Percentiles rank a stretch among this genome's conserved stretches.
phyloP scores from a whole-genome alignment of 768 basidiomycete genomes.

The Leccinum disarticulatum region DNA sequence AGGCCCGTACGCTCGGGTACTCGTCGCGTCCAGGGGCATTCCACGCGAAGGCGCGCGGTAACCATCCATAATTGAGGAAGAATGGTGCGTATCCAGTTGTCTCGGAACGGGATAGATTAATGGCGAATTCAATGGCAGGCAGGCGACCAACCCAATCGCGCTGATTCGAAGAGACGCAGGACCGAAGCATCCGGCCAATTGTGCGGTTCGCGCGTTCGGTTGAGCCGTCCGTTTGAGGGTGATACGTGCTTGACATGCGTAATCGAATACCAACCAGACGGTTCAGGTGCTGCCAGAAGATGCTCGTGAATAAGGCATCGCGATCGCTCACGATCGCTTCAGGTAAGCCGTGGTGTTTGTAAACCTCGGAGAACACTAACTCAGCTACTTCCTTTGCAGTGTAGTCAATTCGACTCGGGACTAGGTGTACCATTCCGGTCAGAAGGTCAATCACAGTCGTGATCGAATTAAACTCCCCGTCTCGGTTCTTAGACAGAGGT shows the following conservation, averaged over 20 bases:
- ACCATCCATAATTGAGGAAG: slow-evolving; percentile 8
- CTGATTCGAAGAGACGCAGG: not conserved
- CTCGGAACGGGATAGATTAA: slow-evolving; percentile 17
- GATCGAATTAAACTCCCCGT: not conserved
- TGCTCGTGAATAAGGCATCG: not conserved
- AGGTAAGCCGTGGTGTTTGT: not conserved
- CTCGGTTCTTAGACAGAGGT: not conserved
- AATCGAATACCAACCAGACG: not conserved
- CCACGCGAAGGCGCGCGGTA: slow-evolving; percentile 22
- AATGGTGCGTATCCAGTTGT: slow-evolving; percentile 23
- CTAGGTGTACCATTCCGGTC: not conserved
- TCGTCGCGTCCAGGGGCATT: slow-evolving; percentile 5
- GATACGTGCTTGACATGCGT: slow-evolving; percentile 29
- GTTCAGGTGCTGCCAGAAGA: not conserved
- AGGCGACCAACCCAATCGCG: slow-evolving; percentile 2
- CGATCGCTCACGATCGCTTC: not conserved
- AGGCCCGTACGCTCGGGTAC: slow-evolving; percentile 30
- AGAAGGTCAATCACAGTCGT: slow-evolving; percentile 1
- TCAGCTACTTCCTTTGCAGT: not conserved
- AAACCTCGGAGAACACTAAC: not conserved
- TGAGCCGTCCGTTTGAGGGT: slow-evolving; percentile 35
- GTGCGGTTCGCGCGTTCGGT: slow-evolving; percentile 24
- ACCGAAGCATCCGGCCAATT: slow-evolving; percentile 11
- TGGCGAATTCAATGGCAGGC: slow-evolving; percentile 21
- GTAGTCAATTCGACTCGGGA: not conserved